Conservation (phyloP, 495 filamentous ascomycete species). For the Evansstolkia leycettana region DNA sequence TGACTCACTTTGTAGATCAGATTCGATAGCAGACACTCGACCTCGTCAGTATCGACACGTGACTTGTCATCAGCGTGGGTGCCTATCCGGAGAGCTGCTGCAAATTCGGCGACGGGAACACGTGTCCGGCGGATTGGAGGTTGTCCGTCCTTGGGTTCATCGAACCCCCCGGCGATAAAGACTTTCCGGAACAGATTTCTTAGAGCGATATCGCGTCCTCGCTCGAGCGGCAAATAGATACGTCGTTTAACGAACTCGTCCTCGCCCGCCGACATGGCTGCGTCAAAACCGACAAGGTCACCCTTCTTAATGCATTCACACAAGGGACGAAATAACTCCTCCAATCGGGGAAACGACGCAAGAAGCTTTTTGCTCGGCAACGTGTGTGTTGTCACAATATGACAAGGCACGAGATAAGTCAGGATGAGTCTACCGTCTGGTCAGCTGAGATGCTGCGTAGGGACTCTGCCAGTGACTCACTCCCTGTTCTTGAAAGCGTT, state of each 20-base stretch:
- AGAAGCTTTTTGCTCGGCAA: slow-evolving; percentile 65
- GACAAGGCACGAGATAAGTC: slow-evolving; percentile 90
- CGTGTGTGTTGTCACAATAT: slow-evolving; percentile 73
- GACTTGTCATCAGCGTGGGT: slow-evolving; percentile 42
- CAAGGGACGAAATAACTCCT: slow-evolving; percentile 66
- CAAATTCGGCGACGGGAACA: slow-evolving; percentile 71
- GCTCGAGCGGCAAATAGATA: slow-evolving; percentile 88
- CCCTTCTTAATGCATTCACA: slow-evolving; percentile 65
- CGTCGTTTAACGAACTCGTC: slow-evolving; percentile 87
- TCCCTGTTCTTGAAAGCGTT: slow-evolving; percentile 64
- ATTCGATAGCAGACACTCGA: slow-evolving; percentile 88
- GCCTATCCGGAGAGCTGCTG: slow-evolving; percentile 44
- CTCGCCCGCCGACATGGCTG: slow-evolving; percentile 67
- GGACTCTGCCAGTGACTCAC: slow-evolving; percentile 32
- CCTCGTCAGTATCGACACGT: slow-evolving; percentile 74
- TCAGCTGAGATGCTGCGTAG: slow-evolving; percentile 12
- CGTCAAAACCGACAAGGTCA: slow-evolving; percentile 73
- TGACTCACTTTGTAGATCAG: slow-evolving; percentile 88
- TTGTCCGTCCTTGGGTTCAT: slow-evolving; percentile 56
- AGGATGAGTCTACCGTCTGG: slow-evolving; percentile 56
- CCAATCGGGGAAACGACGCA: slow-evolving; percentile 60
- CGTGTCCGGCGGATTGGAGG: slow-evolving; percentile 56
- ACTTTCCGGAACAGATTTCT: slow-evolving; percentile 87
- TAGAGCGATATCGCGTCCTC: slow-evolving; percentile 79
- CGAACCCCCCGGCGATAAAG: slow-evolving; percentile 67